A percentile compares a stretch with the other conserved stretches of the same genome.
These are phyloP conservation scores for Penicillium odoratum DNA, from an alignment of 495 filamentous ascomycete genomes.

Conservation along the genomic window DNA sequence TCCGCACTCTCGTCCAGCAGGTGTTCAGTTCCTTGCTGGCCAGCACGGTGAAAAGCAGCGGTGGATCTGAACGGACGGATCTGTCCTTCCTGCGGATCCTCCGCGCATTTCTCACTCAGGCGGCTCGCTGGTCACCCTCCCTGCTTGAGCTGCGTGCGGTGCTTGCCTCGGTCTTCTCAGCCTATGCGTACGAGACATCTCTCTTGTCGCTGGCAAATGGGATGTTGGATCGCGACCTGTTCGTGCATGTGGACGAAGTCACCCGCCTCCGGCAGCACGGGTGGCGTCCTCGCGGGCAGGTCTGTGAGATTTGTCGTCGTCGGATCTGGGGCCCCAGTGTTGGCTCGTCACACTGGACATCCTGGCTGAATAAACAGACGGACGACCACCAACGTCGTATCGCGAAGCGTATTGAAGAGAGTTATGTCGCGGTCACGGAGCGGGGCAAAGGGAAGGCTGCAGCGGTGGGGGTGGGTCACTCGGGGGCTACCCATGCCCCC, in stretches of 20 bases:
- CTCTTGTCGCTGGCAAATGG: conserved; percentile 81
- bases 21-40: conserved; percentile 86
- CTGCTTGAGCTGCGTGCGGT: conserved; percentile 84
- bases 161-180: conserved; percentile 84
- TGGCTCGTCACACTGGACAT: conserved; percentile 72
- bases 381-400: conserved; percentile 39
- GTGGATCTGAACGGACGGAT: conserved; percentile 49
- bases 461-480: conserved; percentile 25
- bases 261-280: conserved; percentile 76
- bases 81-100: conserved; percentile 87
- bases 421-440: conserved; percentile 29
- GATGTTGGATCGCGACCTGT: conserved; percentile 86
- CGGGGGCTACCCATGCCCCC: conserved; percentile 13
- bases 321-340: conserved; percentile 90
- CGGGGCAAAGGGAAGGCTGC: conserved; percentile 47
- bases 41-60: conserved; percentile 51
- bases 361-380: conserved; percentile 69
- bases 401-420: conserved; percentile 29
- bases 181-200: conserved; percentile 90
- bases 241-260: conserved; percentile 76
- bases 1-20: conserved; percentile 82
- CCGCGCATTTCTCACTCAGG: conserved; percentile 83
- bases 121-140: conserved; percentile 76
- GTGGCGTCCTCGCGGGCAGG: conserved; percentile 83
- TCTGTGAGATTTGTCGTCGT: conserved; percentile 81